Percentiles rank a stretch among this genome's conserved stretches.
Conservation (phyloP, 352 stramenopile genomes). For the Globisporangium ultimum region DNA sequence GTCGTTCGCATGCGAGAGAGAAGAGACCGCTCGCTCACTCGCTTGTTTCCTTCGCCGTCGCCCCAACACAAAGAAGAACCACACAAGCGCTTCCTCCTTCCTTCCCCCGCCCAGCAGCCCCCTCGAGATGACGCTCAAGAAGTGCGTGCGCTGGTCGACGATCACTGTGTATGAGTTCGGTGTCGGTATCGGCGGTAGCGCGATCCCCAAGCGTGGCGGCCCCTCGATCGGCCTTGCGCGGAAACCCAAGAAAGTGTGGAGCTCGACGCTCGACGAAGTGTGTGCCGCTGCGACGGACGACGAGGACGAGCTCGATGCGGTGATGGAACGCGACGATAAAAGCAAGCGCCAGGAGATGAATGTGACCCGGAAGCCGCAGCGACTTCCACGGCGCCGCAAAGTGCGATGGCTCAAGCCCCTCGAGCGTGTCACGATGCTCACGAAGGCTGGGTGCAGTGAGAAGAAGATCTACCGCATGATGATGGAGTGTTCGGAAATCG, state of each 20-base stretch:
- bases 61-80: too few relatives aligned
- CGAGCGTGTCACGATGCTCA: conserved; percentile 59
- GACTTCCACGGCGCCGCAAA: conserved; percentile 31
- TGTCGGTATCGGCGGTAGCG: conserved; percentile 38
- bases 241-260: conserved; percentile 31
- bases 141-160: conserved; percentile 48
- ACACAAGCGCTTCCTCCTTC: background rate
- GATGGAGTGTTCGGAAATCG: conserved; percentile 65
- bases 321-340: background rate
- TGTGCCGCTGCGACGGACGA: conserved; percentile 12
- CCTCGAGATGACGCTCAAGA: conserved; percentile 19
- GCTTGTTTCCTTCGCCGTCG: too few relatives aligned
- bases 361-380: conserved; percentile 11
- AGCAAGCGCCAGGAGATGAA: background rate
- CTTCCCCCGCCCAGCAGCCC: background rate
- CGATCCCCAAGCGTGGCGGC: conserved; percentile 39
- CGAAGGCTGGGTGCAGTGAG: conserved; percentile 61
- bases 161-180: conserved; percentile 58
- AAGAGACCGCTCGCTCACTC: background rate
- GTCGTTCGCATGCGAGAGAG: background rate
- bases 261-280: conserved; percentile 27
- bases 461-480: conserved; percentile 66
- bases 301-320: background rate
- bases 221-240: conserved; percentile 37
- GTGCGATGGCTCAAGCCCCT: conserved; percentile 64